Conservation (phyloP, 306 rosid genomes). For the Vigna angularis region DNA sequence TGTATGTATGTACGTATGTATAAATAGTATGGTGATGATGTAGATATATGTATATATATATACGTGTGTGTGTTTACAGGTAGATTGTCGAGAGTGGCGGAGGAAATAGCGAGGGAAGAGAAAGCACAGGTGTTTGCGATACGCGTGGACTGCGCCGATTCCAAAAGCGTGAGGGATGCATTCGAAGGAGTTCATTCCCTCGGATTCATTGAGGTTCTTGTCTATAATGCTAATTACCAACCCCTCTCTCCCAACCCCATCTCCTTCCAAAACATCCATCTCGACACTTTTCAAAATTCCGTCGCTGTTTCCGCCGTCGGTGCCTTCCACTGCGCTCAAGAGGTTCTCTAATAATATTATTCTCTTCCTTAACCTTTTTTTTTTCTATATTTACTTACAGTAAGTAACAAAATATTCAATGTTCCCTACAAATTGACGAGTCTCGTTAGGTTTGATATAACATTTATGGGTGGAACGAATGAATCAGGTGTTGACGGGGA, state of each 20-base stretch:
- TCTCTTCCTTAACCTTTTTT: background rate
- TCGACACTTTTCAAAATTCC: background rate
- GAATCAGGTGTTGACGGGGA: slow-evolving; percentile 14
- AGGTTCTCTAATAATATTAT: background rate
- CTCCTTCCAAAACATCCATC: background rate
- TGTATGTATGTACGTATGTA: background rate
- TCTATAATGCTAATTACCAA: background rate
- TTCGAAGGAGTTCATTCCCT: slow-evolving; percentile 4
- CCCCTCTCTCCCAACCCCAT: background rate
- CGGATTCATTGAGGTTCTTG: background rate
- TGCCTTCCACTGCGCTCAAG: slow-evolving; percentile 17
- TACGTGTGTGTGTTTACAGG: background rate
- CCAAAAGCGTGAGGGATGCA: slow-evolving; percentile 6
- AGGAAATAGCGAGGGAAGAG: slow-evolving; percentile 5
- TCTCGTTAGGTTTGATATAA: too few species aligned
- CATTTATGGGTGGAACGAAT: background rate
- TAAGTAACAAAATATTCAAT: too few species aligned
- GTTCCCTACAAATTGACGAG: too few species aligned
- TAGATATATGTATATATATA: too few species aligned
- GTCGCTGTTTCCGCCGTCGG: background rate
- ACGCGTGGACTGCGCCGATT: background rate
- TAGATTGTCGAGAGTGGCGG: background rate
- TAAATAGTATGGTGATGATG: too few species aligned
- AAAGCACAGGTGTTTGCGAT: slow-evolving; percentile 9
- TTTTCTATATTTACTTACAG: too few species aligned